Evolutionary conservation across 352 stramenopile genomes (phyloP), one percentile per base, ranked within the genome.

Genomic region (Phytophthora meadii): DNA sequence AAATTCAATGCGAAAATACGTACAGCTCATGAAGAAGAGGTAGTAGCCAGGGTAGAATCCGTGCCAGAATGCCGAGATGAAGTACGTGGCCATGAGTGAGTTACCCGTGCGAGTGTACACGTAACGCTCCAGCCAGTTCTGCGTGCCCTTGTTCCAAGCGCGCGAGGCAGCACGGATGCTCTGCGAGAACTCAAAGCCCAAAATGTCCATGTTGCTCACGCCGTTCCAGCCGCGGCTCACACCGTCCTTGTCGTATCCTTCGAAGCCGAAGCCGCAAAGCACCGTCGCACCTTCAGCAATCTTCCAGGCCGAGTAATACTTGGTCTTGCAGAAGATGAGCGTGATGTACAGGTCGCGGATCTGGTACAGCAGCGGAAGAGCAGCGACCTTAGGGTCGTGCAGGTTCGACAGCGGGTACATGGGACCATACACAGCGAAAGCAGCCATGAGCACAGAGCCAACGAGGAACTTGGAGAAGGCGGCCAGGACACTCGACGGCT

Each of bases 41-140:
- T 98, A 99, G 82, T 99, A 99, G 19, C 96, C 97, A 9, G 96
- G 96, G 74, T 99, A 99, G 70, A 99, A 99, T 12, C 97, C 97
- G 77, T 99, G 97, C 97, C 97, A 99, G 51, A 99, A 89, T 0
- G 96, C 97, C 40, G 92, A 98, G 46, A 98, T 84, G 15, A 93
- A 89, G 81, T 99, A 99, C 17, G 96, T 98, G 17, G 89, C 92
- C 27, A 97, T 54, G 2, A 99, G 74, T 51, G 87, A 98, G 70
- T 97, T 97, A 65, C 81, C 81, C 2, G 93, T 98, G 46, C 97
- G 92, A 24, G 95, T 93, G 84, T 99, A 99, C 22, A 99, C 96
- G 79, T 99, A 99, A 45, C 93, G 92, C 63, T 98, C 92, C 41
- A 99, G 82, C 97, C 97, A 99, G 39, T 89, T 81, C 75, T 97